Evolutionary conservation across 441 rosid species (phyloP).

Genomic region (Syzygium syzygioides): DNA sequence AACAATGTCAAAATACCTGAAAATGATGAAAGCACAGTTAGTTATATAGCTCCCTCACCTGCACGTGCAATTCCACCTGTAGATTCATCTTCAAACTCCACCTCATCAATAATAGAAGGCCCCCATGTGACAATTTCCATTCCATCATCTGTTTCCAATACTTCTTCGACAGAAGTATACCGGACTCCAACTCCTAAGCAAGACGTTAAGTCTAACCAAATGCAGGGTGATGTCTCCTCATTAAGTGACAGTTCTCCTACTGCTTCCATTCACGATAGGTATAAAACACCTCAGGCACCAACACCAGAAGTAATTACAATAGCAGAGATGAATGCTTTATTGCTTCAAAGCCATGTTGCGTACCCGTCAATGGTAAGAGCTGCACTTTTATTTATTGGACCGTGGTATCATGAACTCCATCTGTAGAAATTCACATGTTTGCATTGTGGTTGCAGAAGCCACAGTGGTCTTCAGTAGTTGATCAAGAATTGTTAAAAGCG

Average conservation of each 20-base stretch:
- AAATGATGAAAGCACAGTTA: not conserved
- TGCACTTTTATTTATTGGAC: not conserved
- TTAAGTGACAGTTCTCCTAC: not conserved
- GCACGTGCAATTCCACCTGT: constrained; percentile 2
- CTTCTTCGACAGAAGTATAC: not conserved
- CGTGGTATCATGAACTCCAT: not conserved
- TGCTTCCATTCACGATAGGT: not conserved
- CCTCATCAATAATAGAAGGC: not conserved
- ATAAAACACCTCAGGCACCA: not conserved
- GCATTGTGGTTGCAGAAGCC: constrained; percentile 32
- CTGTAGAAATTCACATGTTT: not conserved
- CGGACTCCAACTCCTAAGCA: not conserved
- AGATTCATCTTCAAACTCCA: not conserved
- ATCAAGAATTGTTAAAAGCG: constrained; percentile 41
- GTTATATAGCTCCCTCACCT: not conserved
- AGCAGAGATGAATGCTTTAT: constrained; percentile 9
- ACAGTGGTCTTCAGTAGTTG: constrained; percentile 53
- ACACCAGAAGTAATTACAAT: constrained; percentile 1
- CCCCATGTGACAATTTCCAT: no score
- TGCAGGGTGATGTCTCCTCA: not conserved
- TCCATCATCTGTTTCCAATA: no score
- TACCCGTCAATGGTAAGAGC: constrained; percentile 8
- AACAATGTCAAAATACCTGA: not conserved
- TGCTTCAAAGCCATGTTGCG: not conserved
- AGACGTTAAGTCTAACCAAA: not conserved